Base-by-base conservation (phyloP, 2,329 filamentous ascomycete species). In the Fusarium setosum region DNA sequence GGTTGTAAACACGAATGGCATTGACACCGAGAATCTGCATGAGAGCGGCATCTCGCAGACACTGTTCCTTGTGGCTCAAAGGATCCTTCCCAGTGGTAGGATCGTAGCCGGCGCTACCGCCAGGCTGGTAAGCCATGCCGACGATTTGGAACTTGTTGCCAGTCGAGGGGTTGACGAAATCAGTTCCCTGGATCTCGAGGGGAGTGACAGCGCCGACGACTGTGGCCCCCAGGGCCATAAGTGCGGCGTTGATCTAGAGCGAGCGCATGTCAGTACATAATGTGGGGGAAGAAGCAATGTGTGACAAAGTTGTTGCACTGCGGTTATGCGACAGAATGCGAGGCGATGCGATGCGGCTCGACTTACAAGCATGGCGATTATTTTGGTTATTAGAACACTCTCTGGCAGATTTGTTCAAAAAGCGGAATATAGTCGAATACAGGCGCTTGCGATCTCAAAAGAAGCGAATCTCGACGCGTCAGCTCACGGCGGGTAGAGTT, bases 61-160 rank as follows among this genome's bases (percentile, higher is more conserved):
- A 91, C 58, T 82, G 77, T 47, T 84, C 81, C 54, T 79, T 79
- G 73, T 90, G 76, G 72, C 86, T 89, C 31, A 91, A 81, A 29
- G 88, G 86, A 72, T 91, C 88, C 66, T 82, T 80, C 50, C 83
- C 83, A 13, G 78, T 74, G 1, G 70, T 69, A 44, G 87, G 85
- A 70, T 89, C 79, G 77, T 88, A 90, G 44, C 85, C 88, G 41
- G 88, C 82, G 62, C 85, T 86, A 65, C 89, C 89, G 61, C 88
- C 89, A 40, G 89, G 89, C 75, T 91, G 89, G 79, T 91, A 92
- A 73, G 88, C 89, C 68, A 89, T 84, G 69, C 89, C 89, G 49
- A 90, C 83, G 61, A 92, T 83, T 79, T 90, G 86, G 78, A 90
- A 90, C 63, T 84, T 84, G 71, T 87, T 81, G 61, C 86, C 86